Base-by-base conservation (phyloP, 2,329 filamentous ascomycete genomes). In the Amesomyces nigricolor region DNA sequence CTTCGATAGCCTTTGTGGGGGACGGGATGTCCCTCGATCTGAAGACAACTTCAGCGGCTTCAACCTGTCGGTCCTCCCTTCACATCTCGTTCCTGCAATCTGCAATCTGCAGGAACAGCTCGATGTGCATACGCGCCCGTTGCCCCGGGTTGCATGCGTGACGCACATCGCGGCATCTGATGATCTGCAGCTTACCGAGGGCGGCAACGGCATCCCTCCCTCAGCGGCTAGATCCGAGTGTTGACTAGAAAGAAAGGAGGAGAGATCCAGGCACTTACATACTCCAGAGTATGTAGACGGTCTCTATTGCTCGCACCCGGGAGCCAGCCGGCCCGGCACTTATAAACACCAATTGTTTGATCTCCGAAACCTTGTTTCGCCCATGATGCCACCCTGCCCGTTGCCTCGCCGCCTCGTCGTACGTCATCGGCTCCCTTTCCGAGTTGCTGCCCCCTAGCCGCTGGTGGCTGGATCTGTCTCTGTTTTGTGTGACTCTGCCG, bases 281-380 rank as follows among this genome's bases (percentile, higher is more conserved):
- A 26, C 6, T 26, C 22, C 22, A 26, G 22, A 26, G 22, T 26
- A 6, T 26, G 22, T 26, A 26, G 6, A 6, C 6, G 22, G 22
- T 26, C 22, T 6, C 22, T 5, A 6, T 5, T 26, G 22, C 22
- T 26, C 22, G 6, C 22, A 54, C 49, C 50, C 45, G 48, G 52
- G 39, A 56, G 35, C 30, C 26, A 45, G 4, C 39, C 35, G 45
- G 30, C 51, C 38, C 19, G 48, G 30, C 44, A 16, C 22, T 42
- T 49, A 19, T 30, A 17, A 37, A 10, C 17, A 5, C 30, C 19
- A 10, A 22, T 10, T 35, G 56, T 61, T 58, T 61, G 57, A 59
- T 58, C 47, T 40, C 37, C 55, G 57, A 61, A 61, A 61, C 59
- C 52, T 52, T 42, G 57, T 59, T 61, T 58, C 48, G 14, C 29